Evolutionary conservation across 148 eudicot genomes (phyloP), one percentile per base, ranked within the genome.

Genomic region (Cornus controversa): DNA sequence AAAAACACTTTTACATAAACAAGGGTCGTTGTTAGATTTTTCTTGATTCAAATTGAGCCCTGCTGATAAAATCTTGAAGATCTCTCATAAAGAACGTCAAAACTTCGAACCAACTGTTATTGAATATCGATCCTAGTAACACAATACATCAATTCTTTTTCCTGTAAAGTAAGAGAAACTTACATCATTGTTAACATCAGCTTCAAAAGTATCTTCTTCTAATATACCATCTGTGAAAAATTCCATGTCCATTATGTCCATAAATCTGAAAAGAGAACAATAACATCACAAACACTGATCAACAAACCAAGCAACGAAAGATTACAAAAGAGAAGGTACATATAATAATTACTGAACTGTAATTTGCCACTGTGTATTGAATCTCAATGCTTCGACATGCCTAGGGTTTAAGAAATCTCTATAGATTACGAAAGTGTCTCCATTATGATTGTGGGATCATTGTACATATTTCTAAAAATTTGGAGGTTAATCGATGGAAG

Each of bases 191-290:
- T 67, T 82, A 69, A 80, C 77, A 80, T 83, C 87, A 77, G 69
- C 67, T 66, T 69, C 85, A 66, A 81, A 85, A 27, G 70, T 69
- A 26, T 88, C 91, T 70, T 89, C 95, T 29, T 85, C 91, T 0
- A 88, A 75, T 24, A 60, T 57, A 24, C 68, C 85, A 24, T 89
- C 90, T 24, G 84, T 82, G 66, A 91, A 71, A 7, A 89, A 83
- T 54, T 89, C 92, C 78, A 89, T 71, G 57, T 91, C 94, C 92
- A 91, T 89, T 40, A 70, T 71, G 64, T 69, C 72, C 14, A 72
- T 28, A 36, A 63, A 82, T 54, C 81, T 69, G 45, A 71, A 67
- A 79, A 42, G 10, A 22, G 8, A 27, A 24, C 62, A 26, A 75
- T 47, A 15, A 24, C 22, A 26, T 11, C 11, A 57, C 8, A 62